Conservation (phyloP, 768 basidiomycete genomes). For the Mrakia gelida region DNA sequence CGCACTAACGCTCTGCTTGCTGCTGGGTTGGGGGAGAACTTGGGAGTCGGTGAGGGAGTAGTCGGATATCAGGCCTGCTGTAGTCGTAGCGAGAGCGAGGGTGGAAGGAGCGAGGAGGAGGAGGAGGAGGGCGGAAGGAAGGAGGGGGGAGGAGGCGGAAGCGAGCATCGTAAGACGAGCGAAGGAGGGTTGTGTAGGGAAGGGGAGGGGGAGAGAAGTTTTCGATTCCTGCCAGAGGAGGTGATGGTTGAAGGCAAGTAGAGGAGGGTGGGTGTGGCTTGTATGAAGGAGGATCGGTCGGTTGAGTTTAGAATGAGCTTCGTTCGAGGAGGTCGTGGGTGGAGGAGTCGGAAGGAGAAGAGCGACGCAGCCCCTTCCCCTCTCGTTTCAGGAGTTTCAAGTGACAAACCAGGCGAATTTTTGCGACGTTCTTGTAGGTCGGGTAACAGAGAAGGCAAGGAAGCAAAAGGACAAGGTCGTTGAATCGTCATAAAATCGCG, state of each 20-base stretch:
- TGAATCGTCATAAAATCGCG: neutral
- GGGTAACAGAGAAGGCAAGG: neutral
- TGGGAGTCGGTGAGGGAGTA: constrained; percentile 61
- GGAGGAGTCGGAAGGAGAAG: too few species aligned
- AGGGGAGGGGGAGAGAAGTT: neutral
- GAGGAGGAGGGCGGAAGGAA: neutral
- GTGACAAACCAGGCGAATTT: too few species aligned
- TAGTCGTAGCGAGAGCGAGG: neutral
- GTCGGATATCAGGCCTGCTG: constrained; percentile 48
- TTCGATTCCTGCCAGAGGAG: neutral
- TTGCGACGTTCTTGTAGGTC: neutral
- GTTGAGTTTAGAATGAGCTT: too few species aligned
- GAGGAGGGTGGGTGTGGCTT: neutral
- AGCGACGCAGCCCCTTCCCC: too few species aligned
- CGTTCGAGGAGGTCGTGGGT: too few species aligned
- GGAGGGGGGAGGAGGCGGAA: neutral
- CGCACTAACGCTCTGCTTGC: constrained; percentile 54
- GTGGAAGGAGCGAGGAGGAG: neutral
- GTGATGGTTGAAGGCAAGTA: neutral
- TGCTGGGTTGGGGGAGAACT: constrained; percentile 60
- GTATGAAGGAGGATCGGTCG: neutral
- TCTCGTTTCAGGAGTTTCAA: too few species aligned
- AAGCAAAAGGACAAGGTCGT: neutral
- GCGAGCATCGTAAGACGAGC: neutral
- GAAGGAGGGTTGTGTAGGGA: neutral